Percentiles rank a stretch among this genome's conserved stretches.
Conservation (phyloP, 345 rosid genomes). For the Corchorus capsularis region DNA sequence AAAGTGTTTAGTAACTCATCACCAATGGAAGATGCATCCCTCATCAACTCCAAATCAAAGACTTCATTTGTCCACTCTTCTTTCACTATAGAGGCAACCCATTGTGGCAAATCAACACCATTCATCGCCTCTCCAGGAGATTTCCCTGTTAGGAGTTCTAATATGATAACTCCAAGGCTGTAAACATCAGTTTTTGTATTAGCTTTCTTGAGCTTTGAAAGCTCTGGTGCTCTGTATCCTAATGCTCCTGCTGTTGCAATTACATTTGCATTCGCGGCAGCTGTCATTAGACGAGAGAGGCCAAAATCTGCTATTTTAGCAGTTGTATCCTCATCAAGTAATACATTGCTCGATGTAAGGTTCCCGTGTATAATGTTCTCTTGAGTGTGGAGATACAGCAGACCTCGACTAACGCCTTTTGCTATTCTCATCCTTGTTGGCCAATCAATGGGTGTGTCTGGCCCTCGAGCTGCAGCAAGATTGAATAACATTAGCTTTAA, state of each 20-base stretch:
- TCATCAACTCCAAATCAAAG: constrained; percentile 83
- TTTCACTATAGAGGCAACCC: constrained; percentile 95
- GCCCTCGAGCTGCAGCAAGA: constrained; percentile 70
- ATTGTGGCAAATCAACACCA: constrained; percentile 87
- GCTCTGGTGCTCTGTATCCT: constrained; percentile 94
- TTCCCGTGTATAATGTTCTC: constrained; percentile 84
- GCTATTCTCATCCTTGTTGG: constrained; percentile 73
- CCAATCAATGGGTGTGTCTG: constrained; percentile 69
- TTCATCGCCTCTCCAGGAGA: constrained; percentile 79
- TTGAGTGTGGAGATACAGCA: constrained; percentile 65
- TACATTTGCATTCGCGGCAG: constrained; percentile 75
- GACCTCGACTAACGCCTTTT: constrained; percentile 66
- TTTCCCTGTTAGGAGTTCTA: constrained; percentile 89
- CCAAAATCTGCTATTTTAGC: constrained; percentile 79
- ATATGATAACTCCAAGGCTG: constrained; percentile 80
- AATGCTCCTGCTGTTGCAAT: constrained; percentile 81
- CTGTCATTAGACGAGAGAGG: constrained; percentile 70
- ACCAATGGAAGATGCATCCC: constrained; percentile 60
- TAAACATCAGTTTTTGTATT: constrained; percentile 80
- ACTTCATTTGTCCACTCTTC: constrained; percentile 97
- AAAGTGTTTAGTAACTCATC: constrained; percentile 84
- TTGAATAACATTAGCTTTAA: neutral
- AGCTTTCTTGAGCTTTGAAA: constrained; percentile 80
- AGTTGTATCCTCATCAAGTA: constrained; percentile 54
- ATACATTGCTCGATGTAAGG: constrained; percentile 77